Base-by-base conservation (phyloP, 352 stramenopile species). In the Phytopythium delawarense region DNA sequence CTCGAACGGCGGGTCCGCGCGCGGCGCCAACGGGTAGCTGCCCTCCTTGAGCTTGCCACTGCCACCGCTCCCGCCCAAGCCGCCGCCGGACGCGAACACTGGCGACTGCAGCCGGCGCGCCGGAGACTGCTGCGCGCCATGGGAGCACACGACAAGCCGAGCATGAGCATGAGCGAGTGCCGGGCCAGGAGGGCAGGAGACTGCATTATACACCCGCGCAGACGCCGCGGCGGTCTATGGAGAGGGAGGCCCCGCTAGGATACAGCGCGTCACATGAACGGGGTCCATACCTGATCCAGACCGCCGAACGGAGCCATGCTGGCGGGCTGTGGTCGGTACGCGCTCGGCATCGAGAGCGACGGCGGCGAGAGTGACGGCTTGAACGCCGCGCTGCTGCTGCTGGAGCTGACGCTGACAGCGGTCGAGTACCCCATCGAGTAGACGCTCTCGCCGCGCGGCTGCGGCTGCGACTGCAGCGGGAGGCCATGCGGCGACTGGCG, bases 231-330 rank as follows among this genome's bases (percentile, higher is more conserved):
- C 21, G 32, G 13, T 52, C 46, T 34, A n/a, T 7, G n/a, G n/a
- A 28, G 3, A 21, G n/a, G 44, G 15, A n/a, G 13, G 44, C 20
- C 6, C 44, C 45, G 45, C 5, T 8, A 4, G n/a, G 16, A 30
- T 51, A 16, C 21, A 28, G 35, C 44, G 44, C 25, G 44, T 51
- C 45, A 51, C 45, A 51, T 51, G 45, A 51, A 51, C 18, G 21
- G 46, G 46, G 46, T 52, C 72, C 72, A 78, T 70, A 89, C 81
- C 69, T 87, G 78, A 18, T 91, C 81, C 74, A 90, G 84, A 56
- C 59, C 68, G 55, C 72, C 74, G 67, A 78, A 89, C 55, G 85
- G 70, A 4, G 58, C 64, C 61, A 77, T 81, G 40, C 57, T 76
- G 18, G 76, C 54, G 28, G 66, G 39, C 65, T 81, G 35, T 28